Base-by-base conservation (phyloP, 192 early-diverging fungal genomes). In the Cetraspora pellucida region DNA sequence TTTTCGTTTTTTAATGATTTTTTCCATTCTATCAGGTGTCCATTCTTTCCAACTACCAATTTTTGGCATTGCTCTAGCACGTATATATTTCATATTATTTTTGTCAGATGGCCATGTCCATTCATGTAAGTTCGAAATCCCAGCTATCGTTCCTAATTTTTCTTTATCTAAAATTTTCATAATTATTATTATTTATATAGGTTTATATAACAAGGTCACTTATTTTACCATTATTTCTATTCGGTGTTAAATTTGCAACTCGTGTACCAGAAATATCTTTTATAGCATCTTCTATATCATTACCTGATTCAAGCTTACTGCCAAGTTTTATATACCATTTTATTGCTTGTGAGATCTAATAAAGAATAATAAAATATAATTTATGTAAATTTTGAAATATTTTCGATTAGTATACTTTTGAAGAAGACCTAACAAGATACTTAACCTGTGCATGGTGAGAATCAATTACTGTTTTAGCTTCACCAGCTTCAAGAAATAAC, bases 301-400 rank as follows among this genome's bases (percentile, higher is more conserved):
- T 16, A 14, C 60, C 30, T 28, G 60, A 63, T 23, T 63, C 60
- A 30, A 63, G 25, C 17, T 2, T 30, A 16, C 25, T 16, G 16
- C 3, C 60, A 8, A 63, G 28, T 63, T 31, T 63, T 1, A 63
- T 14, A 63, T 63, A 31, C 2, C 3, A 9, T 23, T 63, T 63
- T 30, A 63, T 63, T 14, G 13, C 28, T 63, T 63, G 28, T 37
- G 60, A 63, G 25, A 63, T 63, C 14, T 63, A 63, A 31, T 61
- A 28, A 23, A 13, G 17, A 30, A 28, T 14, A 30, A 63, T 57
- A 57, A 21, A 57, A 11, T n/a, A 57, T n/a, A 57, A 25, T 59
- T 21, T 23, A 25, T 7, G 25, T 28, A 28, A 59, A 28, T 10
- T 5, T 59, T 23, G 25, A 59, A 59, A 59, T 28, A n/a, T n/a